Evolutionary conservation across 2,329 filamentous ascomycete genomes (phyloP).

Genomic region (Sporothrix curviconia): DNA sequence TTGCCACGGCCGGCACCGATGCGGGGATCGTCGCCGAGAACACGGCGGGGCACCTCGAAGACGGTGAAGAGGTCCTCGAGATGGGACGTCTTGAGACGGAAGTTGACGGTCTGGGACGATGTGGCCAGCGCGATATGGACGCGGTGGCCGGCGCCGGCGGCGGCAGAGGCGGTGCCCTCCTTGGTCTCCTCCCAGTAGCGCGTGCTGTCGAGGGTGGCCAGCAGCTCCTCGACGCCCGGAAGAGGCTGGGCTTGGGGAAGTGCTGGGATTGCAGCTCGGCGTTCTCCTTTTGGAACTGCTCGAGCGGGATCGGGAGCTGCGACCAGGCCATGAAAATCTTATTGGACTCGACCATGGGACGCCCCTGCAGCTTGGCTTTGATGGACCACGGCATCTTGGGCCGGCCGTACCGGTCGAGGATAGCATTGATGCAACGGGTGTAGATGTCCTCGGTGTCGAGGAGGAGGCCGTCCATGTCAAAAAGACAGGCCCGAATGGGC

Average conservation of each 20-base stretch:
- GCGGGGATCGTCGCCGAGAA: conserved; percentile 78
- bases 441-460: conserved; percentile 91
- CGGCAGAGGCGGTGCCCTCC: conserved; percentile 15
- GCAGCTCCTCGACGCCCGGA: conserved; percentile 66
- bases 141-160: conserved; percentile 23
- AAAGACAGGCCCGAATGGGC: conserved; percentile 81
- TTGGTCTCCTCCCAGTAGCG: conserved; percentile 43
- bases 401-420: conserved; percentile 68
- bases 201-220: conserved; percentile 52
- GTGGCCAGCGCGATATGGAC: conserved; percentile 84
- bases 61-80: conserved; percentile 52
- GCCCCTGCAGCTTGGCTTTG: conserved; percentile 74
- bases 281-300: conserved; percentile 58
- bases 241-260: conserved; percentile 71
- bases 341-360: conserved; percentile 47
- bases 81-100: conserved; percentile 65
- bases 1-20: conserved; percentile 80
- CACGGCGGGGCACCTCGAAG: conserved; percentile 64
- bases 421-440: conserved; percentile 72
- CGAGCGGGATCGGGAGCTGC: conserved; percentile 66
- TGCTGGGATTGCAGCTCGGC: conserved; percentile 58
- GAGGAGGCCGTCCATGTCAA: conserved; percentile 97
- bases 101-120: conserved; percentile 66
- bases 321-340: conserved; percentile 69
- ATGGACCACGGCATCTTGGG: conserved; percentile 83